phyloP scores from a whole-genome alignment of 257 asterid genomes.

The Penstemon eatonii region DNA sequence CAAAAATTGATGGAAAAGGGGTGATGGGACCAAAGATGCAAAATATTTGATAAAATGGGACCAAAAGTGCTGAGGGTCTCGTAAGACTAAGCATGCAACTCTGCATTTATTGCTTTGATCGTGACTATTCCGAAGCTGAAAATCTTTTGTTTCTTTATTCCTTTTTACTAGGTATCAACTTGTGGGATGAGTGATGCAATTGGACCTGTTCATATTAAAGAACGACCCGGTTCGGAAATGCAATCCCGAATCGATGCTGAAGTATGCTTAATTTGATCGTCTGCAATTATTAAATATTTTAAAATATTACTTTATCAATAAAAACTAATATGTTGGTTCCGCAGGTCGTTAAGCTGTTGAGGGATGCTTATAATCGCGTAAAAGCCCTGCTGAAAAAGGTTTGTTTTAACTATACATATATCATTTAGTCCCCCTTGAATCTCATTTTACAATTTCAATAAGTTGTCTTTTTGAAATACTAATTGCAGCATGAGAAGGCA shows the following conservation, averaged over 20 bases:
- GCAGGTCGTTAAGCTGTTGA: slow-evolving; percentile 84
- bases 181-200: slow-evolving; percentile 97
- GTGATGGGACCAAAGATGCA: too few relatives aligned
- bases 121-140: background rate
- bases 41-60: too few relatives aligned
- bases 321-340: slow-evolving; percentile 13
- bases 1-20: too few relatives aligned
- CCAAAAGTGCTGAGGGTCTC: too few relatives aligned
- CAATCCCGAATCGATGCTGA: slow-evolving; percentile 94
- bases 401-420: too few relatives aligned
- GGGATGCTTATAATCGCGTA: slow-evolving; percentile 91
- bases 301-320: background rate
- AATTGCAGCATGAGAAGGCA: slow-evolving; percentile 79
- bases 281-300: slow-evolving; percentile 7
- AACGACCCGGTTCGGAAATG: slow-evolving; percentile 93
- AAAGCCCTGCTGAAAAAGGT: slow-evolving; percentile 89
- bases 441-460: background rate
- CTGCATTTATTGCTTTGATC: too few relatives aligned
- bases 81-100: too few relatives aligned
- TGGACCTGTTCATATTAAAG: slow-evolving; percentile 91
- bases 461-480: background rate
- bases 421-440: too few relatives aligned
- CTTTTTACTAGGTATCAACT: slow-evolving; percentile 67
- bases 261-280: slow-evolving; percentile 60
- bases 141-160: slow-evolving; percentile 6